Evolutionary conservation across 176 grass and related monocot genomes (phyloP).

Genomic region (Cenchrus purpureus): DNA sequence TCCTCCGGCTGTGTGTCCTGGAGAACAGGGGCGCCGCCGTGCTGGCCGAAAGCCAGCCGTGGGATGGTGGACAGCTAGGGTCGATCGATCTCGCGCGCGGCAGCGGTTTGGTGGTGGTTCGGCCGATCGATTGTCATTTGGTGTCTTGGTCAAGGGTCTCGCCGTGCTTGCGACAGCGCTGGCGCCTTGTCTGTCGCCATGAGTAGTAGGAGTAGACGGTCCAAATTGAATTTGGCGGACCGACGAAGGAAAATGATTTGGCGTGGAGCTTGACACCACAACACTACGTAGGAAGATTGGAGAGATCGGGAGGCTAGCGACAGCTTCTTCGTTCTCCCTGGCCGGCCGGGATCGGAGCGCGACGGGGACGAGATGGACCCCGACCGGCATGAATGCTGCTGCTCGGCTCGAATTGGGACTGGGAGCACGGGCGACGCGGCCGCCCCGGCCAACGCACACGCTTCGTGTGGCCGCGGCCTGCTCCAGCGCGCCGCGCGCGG

Average conservation of each 20-base stretch:
- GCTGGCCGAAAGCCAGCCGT: neutral
- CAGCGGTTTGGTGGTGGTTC: neutral
- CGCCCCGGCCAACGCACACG: neutral
- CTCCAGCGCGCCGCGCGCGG: conserved; percentile 3
- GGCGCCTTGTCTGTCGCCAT: neutral
- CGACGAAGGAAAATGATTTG: neutral
- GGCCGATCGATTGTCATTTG: neutral
- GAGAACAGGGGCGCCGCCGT: neutral
- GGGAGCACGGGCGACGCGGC: conserved; percentile 10
- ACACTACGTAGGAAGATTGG: no score
- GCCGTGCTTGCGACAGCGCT: neutral
- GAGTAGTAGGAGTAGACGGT: no score
- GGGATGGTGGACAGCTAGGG: no score
- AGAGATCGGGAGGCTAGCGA: no score
- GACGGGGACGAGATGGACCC: neutral
- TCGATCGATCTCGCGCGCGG: neutral
- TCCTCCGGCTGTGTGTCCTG: neutral
- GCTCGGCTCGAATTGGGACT: neutral
- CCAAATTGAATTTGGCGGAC: no score
- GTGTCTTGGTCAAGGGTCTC: neutral
- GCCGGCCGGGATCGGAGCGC: no score
- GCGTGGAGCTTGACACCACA: neutral
- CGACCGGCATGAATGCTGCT: neutral
- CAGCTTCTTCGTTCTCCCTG: no score
- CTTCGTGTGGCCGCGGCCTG: conserved; percentile 26